phyloP scores from a whole-genome alignment of 768 basidiomycete genomes.

The Termitomyces eurrhizus region DNA sequence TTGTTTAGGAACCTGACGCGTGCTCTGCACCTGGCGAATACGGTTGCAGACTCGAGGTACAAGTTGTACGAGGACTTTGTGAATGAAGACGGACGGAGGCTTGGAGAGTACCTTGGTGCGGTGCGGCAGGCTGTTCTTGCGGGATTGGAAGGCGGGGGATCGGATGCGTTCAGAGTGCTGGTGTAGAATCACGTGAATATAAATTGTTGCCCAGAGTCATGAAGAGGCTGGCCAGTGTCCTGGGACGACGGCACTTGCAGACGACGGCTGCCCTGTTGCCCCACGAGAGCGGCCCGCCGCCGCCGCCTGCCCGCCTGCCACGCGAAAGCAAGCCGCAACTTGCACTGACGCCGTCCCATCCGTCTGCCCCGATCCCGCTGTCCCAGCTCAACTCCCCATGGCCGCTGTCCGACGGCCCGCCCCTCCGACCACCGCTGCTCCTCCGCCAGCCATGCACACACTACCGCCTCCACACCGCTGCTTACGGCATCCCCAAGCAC shows the following conservation, averaged over 20 bases:
- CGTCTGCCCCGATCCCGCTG: not conserved
- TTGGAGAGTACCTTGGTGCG: slow-evolving; percentile 72
- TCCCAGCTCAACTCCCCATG: not conserved
- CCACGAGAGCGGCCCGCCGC: not conserved
- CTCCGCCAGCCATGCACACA: not conserved
- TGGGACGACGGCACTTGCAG: not conserved
- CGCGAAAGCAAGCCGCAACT: not conserved
- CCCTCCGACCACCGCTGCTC: not conserved
- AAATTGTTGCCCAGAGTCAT: not conserved
- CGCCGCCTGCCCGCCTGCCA: not conserved
- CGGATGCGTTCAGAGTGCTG: slow-evolving; percentile 67
- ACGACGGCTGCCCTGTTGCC: not conserved
- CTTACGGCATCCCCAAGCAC: slow-evolving; percentile 82
- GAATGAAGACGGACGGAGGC: slow-evolving; percentile 49
- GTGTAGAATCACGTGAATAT: no score
- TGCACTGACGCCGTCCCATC: not conserved
- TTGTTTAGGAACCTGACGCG: slow-evolving; percentile 65
- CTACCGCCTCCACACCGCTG: slow-evolving; percentile 66
- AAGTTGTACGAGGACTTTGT: slow-evolving; percentile 85
- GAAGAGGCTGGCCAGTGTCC: not conserved
- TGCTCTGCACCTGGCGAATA: slow-evolving; percentile 72
- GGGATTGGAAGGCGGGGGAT: slow-evolving; percentile 69
- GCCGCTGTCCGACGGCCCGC: not conserved
- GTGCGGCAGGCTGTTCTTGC: slow-evolving; percentile 71
- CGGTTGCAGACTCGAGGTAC: slow-evolving; percentile 86